Base-by-base conservation (phyloP, 148 eudicot species). In the Diospyros lotus region DNA sequence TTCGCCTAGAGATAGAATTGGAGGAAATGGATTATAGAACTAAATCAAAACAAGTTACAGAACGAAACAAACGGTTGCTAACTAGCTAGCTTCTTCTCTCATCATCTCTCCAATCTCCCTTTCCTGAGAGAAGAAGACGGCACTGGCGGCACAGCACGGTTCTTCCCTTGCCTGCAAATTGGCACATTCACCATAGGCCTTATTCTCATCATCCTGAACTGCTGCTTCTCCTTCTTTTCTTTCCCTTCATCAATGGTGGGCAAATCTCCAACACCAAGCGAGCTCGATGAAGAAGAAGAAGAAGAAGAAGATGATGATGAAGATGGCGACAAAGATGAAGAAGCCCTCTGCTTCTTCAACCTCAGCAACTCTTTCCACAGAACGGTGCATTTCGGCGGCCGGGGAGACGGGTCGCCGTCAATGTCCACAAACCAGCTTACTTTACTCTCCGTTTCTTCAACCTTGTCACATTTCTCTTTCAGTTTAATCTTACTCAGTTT, bases 111-210 rank as follows among this genome's bases (percentile, higher is more conserved):
- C 63, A 71, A 55, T 71, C 63, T 71, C 50, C 48, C 74, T 56
- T 71, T 71, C 74, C n/a, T 71, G 46, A 71, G 6, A 53, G 56
- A 53, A 38, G 74, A 41, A 71, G 56, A 71, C 63, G 56, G 40
- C 54, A 48, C 51, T 11, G 62, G 17, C 63, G 56, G 63, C 9
- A n/a, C 54, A 5, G 12, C 63, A 42, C 56, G 39, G 28, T 45
- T 71, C 74, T 56, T 56, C n/a, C 50, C 62, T 28, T 28, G 28
- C 28, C 28, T 28, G 28, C 28, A 89, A 66, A 87, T 80, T 0
- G 97, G 98, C 4, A 94, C 90, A 83, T 90, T 94, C 43, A 94
- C 80, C 87, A 94, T 82, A 7, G 98, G 97, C 83, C 94, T 89
- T 67, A 94, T 82, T 71, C 89, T 89, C 73, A 91, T 75, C 13